Evolutionary conservation across 176 grass and related monocot genomes (phyloP).

Genomic region (Bonia amplexicaulis): DNA sequence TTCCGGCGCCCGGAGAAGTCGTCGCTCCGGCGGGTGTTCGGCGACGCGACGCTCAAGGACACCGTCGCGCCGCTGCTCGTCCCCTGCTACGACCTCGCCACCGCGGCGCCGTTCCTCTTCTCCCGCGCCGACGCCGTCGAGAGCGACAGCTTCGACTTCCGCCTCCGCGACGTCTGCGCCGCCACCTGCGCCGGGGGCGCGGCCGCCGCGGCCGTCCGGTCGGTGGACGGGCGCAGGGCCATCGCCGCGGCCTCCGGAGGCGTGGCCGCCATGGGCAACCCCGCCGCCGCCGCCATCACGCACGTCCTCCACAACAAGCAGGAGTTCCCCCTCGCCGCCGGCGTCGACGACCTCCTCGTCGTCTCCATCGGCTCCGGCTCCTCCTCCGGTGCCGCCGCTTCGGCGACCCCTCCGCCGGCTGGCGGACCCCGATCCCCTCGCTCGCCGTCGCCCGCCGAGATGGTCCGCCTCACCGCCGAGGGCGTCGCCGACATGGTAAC

Average conservation of each 20-base stretch:
- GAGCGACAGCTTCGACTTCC: slow-evolving; percentile 82
- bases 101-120: slow-evolving; percentile 78
- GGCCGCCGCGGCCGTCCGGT: neutral
- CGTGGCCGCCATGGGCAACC: slow-evolving; percentile 71
- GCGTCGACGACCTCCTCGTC: slow-evolving; percentile 74
- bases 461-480: slow-evolving; percentile 70
- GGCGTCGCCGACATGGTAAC: slow-evolving; percentile 78
- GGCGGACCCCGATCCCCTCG: slow-evolving; percentile 35
- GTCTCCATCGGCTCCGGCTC: slow-evolving; percentile 62
- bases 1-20: slow-evolving; percentile 16
- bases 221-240: slow-evolving; percentile 46
- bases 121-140: slow-evolving; percentile 92
- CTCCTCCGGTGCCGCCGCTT: neutral
- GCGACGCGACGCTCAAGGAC: slow-evolving; percentile 65
- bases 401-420: neutral
- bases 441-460: slow-evolving; percentile 48
- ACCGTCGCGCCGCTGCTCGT: slow-evolving; percentile 79
- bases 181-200: slow-evolving; percentile 51
- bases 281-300: slow-evolving; percentile 68
- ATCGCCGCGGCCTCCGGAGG: slow-evolving; percentile 57
- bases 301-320: slow-evolving; percentile 88
- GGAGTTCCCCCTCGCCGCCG: slow-evolving; percentile 75
- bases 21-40: slow-evolving; percentile 48
- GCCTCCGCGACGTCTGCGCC: slow-evolving; percentile 79
- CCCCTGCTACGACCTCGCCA: slow-evolving; percentile 72